phyloP scores from a whole-genome alignment of 495 filamentous ascomycete genomes.

The Hypomontagnella submonticulosa region DNA sequence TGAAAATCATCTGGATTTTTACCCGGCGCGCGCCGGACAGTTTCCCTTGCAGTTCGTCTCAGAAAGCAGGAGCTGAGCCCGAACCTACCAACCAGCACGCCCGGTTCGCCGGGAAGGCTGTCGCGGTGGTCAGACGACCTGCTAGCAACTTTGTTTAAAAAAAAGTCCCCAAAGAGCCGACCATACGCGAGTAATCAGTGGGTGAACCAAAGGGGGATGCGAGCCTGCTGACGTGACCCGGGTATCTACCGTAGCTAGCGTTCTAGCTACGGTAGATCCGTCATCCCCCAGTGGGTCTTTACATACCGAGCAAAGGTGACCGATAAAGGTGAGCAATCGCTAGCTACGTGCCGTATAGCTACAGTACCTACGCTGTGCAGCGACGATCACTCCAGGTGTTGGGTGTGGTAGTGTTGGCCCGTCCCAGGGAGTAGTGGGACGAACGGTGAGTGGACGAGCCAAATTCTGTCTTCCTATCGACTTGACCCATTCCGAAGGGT shows the following conservation, averaged over 20 bases:
- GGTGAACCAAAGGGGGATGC: conserved; percentile 28
- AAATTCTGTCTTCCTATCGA: conserved; percentile 17
- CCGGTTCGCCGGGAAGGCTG: conserved; percentile 37
- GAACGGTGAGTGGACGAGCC: conserved; percentile 37
- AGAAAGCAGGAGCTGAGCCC: conserved; percentile 37
- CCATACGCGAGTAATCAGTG: conserved; percentile 20
- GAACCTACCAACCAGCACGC: conserved; percentile 30
- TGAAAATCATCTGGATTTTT: conserved; percentile 44
- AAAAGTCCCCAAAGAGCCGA: conserved; percentile 6
- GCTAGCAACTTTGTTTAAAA: conserved; percentile 15
- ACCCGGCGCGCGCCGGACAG: conserved; percentile 22
- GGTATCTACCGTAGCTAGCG: conserved; percentile 40
- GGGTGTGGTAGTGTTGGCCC: conserved; percentile 25
- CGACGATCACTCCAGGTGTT: conserved; percentile 35
- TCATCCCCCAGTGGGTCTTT: conserved; percentile 18
- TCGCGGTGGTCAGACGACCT: conserved; percentile 34
- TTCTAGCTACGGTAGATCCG: conserved; percentile 37
- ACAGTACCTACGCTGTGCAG: conserved; percentile 22
- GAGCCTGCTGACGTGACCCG: conserved; percentile 38
- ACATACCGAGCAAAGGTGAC: conserved; percentile 44
- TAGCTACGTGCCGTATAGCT: conserved; percentile 28
- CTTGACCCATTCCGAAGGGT: conserved; percentile 13
- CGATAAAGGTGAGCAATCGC: conserved; percentile 32
- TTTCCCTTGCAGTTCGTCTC: conserved; percentile 16
- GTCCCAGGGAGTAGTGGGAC: conserved; percentile 30